Evolutionary conservation across 169 alveolate species (phyloP).

Genomic region (Plasmodium knowlesi): DNA sequence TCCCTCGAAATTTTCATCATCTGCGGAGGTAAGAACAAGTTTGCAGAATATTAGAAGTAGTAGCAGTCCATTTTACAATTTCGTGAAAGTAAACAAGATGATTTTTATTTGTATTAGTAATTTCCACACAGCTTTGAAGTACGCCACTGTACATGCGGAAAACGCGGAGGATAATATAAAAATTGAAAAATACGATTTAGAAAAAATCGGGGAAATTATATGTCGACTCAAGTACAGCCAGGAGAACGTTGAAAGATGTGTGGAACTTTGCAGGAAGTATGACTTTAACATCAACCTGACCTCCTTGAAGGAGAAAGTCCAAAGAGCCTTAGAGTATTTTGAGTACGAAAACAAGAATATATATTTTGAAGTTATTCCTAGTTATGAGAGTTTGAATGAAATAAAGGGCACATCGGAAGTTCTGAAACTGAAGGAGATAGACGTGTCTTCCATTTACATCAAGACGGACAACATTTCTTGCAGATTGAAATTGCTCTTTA

Average conservation of each 20-base stretch:
- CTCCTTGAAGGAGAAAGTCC: constrained; percentile 31
- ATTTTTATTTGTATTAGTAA: constrained; percentile 54
- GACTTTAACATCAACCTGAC: constrained; percentile 6
- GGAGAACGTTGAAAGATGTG: constrained; percentile 29
- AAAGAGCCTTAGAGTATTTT: constrained; percentile 1
- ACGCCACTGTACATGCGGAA: constrained; percentile 16
- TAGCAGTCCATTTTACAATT: constrained; percentile 39
- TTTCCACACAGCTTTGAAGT: constrained; percentile 49
- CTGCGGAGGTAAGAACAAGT: background rate
- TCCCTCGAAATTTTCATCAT: background rate
- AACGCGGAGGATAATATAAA: background rate
- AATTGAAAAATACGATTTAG: constrained; percentile 47
- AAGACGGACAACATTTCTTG: constrained; percentile 33
- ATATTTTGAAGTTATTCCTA: constrained; percentile 64
- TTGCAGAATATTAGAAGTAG: constrained; percentile 39
- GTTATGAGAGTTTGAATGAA: constrained; percentile 16
- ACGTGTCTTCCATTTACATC: constrained; percentile 25
- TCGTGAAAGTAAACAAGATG: constrained; percentile 15
- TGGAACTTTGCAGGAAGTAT: constrained; percentile 37
- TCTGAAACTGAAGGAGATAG: constrained; percentile 20
- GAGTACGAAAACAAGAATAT: constrained; percentile 62
- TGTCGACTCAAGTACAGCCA: constrained; percentile 46
- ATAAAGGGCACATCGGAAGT: constrained; percentile 59
- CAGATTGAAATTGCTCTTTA: constrained; percentile 33
- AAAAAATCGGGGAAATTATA: constrained; percentile 62